phyloP scores from a whole-genome alignment of 176 grass and related monocot species.

The Pontederia paniculata region DNA sequence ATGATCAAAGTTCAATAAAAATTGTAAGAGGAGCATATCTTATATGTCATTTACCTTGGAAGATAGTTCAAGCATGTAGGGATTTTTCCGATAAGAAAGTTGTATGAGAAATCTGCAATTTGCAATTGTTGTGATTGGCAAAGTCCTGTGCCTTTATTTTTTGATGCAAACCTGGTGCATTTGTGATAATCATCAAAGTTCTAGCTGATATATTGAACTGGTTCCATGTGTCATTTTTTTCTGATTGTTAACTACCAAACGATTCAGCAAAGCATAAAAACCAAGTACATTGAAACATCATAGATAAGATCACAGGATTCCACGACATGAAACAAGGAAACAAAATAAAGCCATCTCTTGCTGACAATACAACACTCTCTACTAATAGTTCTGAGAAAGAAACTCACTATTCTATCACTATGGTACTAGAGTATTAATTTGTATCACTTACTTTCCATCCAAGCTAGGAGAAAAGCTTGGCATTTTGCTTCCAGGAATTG shows the following conservation, averaged over 20 bases:
- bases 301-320: no score
- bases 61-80: slow-evolving; percentile 89
- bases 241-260: no score
- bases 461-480: slow-evolving; percentile 34
- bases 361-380: no score
- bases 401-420: neutral
- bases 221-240: no score
- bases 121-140: slow-evolving; percentile 53
- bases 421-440: neutral
- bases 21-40: neutral
- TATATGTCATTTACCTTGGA: slow-evolving; percentile 52
- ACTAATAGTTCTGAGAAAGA: no score
- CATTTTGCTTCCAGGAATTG: slow-evolving; percentile 47
- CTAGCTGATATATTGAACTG: no score
- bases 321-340: no score
- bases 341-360: no score
- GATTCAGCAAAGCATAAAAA: no score
- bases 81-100: slow-evolving; percentile 87
- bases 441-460: slow-evolving; percentile 29
- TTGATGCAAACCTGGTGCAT: slow-evolving; percentile 30
- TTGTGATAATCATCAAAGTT: neutral
- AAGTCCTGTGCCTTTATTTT: slow-evolving; percentile 32
- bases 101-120: slow-evolving; percentile 89
- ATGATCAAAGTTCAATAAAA: slow-evolving; percentile 14
- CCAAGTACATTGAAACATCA: no score